A percentile compares a stretch with the other conserved stretches of the same genome.
phyloP scores from a whole-genome alignment of 2,329 filamentous ascomycete genomes.

The Aspergillus arachidicola region DNA sequence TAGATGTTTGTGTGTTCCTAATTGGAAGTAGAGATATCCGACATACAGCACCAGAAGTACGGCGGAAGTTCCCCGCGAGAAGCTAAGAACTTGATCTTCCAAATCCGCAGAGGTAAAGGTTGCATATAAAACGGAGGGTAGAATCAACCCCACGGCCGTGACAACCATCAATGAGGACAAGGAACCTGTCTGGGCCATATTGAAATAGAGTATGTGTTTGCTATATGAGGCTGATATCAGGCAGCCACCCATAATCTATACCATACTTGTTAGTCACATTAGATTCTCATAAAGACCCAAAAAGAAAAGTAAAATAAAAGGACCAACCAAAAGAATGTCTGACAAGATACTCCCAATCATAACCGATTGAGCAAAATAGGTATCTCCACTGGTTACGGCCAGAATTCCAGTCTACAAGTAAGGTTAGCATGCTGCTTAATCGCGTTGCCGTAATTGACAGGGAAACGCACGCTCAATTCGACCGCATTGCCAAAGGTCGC shows the following conservation, averaged over 20 bases:
- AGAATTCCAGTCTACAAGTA: conserved; percentile 69
- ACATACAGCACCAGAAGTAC: conserved; percentile 70
- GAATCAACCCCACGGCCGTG: conserved; percentile 69
- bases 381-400: conserved; percentile 75
- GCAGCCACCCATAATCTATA: conserved; percentile 65
- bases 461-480: conserved; percentile 63
- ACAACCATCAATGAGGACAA: conserved; percentile 66
- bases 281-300: no score
- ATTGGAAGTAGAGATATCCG: conserved; percentile 71
- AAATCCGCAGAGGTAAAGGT: conserved; percentile 48
- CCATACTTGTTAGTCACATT: not conserved
- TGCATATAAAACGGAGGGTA: conserved; percentile 69
- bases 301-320: not conserved
- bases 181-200: conserved; percentile 39
- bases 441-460: not conserved
- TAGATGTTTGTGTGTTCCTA: conserved; percentile 68
- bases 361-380: conserved; percentile 84
- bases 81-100: conserved; percentile 61
- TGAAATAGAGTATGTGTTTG: conserved; percentile 62
- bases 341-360: conserved; percentile 90
- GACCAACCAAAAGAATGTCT: conserved; percentile 71
- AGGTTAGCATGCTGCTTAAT: not conserved
- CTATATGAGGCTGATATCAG: conserved; percentile 69
- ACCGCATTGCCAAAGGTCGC: conserved; percentile 63
- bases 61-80: conserved; percentile 70